phyloP scores from a whole-genome alignment of 139 green algal genomes.

The Trebouxia sp. region DNA sequence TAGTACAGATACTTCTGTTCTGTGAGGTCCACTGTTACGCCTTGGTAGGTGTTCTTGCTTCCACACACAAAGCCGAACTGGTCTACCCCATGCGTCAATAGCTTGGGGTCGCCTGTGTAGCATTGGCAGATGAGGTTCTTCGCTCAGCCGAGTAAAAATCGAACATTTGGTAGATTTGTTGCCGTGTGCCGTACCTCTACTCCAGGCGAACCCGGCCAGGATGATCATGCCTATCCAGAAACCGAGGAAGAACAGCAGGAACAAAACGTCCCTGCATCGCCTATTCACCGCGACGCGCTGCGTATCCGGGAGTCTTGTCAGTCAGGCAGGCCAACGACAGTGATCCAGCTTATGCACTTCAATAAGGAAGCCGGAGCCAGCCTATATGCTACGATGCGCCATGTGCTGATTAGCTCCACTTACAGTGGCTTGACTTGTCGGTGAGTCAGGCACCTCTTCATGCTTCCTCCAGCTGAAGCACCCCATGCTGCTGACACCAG shows the following conservation, averaged over 20 bases:
- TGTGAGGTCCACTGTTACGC: constrained; percentile 45
- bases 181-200: not conserved
- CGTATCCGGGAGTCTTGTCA: too few relatives aligned
- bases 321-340: too few relatives aligned
- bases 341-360: too few relatives aligned
- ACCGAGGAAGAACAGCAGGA: constrained; percentile 58
- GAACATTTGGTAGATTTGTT: too few relatives aligned
- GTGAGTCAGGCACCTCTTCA: not conserved
- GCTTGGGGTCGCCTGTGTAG: constrained; percentile 42
- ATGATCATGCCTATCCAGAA: constrained; percentile 80
- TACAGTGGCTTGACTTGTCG: not conserved
- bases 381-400: too few relatives aligned
- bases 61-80: constrained; percentile 72
- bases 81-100: constrained; percentile 72
- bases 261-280: constrained; percentile 66
- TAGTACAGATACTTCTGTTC: constrained; percentile 71
- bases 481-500: not conserved
- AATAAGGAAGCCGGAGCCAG: too few relatives aligned
- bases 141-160: too few relatives aligned
- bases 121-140: too few relatives aligned
- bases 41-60: constrained; percentile 49
- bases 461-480: constrained; percentile 20
- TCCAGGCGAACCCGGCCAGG: constrained; percentile 58
- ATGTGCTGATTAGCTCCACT: too few relatives aligned
- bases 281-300: constrained; percentile 38